Base-by-base conservation (phyloP, 331 rosid species). In the Acacia pycnantha region DNA sequence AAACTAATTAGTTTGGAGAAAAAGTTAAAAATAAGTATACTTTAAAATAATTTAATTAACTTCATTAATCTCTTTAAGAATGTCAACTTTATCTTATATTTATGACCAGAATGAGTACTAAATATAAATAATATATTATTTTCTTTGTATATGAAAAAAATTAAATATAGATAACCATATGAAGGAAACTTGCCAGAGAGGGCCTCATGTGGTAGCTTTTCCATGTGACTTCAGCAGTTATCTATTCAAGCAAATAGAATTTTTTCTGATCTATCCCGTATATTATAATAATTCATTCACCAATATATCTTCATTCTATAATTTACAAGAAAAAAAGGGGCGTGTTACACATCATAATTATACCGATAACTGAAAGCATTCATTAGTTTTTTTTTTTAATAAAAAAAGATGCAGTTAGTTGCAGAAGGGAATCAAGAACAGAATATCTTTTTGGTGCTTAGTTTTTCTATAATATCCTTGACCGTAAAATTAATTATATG, bases 381-480 rank as follows among this genome's bases (percentile, higher is more conserved):
- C 31, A 26, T 12, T 61, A 61, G 12, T 12, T 1, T 54, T 54
- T 54, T 54, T 21, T 31, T n/a, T n/a, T n/a, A n/a, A 2, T 19
- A 61, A 19, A 70, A 70, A 70, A 16, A 70, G 66, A 41, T 21
- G 29, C 51, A 13, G 48, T 40, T 48, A 27, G 83, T 80, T 50
- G 37, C 66, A 64, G 59, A 78, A 77, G 70, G 58, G 61, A 76
- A 82, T 76, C 67, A 44, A 18, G 74, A 21, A 33, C 46, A 77
- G 40, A 65, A 37, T 61, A 56, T 12, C 14, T 50, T 81, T 74
- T 47, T 54, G 65, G 53, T 40, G 73, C 77, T 54, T 65, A 87
- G 65, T 22, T 78, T 78, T 84, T 82, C 41, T 79, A 69, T 61
- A 31, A 41, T 79, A 82, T 86, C 67, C 71, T 53, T 84, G 81